These are phyloP conservation scores for Medakamo hakoo DNA, from an alignment of 139 green algal species.

Conservation along the genomic window DNA sequence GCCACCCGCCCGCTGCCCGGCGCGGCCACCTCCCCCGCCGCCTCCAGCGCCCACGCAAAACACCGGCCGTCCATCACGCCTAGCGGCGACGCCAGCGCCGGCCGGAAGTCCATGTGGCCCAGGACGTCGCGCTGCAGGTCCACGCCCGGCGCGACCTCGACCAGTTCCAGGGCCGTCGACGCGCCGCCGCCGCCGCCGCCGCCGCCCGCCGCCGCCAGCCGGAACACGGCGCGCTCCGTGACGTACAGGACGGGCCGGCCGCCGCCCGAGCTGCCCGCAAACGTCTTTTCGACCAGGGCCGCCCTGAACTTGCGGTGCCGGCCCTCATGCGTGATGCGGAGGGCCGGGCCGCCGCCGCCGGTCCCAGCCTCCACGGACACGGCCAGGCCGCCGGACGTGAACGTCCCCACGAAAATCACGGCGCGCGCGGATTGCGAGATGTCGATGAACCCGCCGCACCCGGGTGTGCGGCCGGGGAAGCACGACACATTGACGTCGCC, in stretches of 20 bases:
- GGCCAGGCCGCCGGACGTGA: constrained; percentile 27
- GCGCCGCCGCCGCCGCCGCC: no score
- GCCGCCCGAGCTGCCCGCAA: constrained; percentile 9
- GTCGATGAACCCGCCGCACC: constrained; percentile 36
- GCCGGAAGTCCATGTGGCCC: constrained; percentile 23
- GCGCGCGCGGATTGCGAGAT: constrained; percentile 25
- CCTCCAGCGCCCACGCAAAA: not conserved
- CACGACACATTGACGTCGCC: constrained; percentile 37
- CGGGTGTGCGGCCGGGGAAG: constrained; percentile 21
- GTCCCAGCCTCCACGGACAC: constrained; percentile 2
- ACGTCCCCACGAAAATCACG: constrained; percentile 26
- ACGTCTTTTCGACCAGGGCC: constrained; percentile 20
- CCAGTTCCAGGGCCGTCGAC: constrained; percentile 14
- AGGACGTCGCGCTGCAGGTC: constrained; percentile 24
- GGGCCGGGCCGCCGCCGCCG: constrained; percentile 1
- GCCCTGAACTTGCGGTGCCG: constrained; percentile 15
- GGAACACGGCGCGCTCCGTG: constrained; percentile 29
- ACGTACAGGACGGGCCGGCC: constrained; percentile 20
- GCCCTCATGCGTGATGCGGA: constrained; percentile 20
- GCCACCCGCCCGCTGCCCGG: no score
- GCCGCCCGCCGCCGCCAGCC: not conserved
- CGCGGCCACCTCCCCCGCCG: not conserved
- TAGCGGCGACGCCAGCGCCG: constrained; percentile 2
- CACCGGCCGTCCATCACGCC: constrained; percentile 11
- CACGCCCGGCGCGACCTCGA: constrained; percentile 29